Base-by-base conservation (phyloP, 2,329 filamentous ascomycete species). In the Aureobasidium lini region DNA sequence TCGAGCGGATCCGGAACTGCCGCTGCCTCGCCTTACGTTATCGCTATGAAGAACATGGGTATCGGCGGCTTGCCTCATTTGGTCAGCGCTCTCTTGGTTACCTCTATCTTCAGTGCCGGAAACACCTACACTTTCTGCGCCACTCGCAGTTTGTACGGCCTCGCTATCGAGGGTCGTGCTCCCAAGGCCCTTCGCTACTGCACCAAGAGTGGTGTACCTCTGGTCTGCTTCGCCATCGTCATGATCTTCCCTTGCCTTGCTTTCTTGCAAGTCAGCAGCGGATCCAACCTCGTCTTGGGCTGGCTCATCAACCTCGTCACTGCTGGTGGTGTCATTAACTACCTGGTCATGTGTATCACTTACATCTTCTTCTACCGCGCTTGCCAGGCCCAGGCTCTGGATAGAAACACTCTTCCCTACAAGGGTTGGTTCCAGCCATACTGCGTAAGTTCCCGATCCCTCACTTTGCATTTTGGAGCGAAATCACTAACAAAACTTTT, bases 331-430 rank as follows among this genome's bases (percentile, higher is more conserved):
- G 77, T 84, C 64, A 84, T 87, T 69, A 82, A 85, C 73, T 87
- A 84, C 70, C 77, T 86, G 62, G 76, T 81, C 68, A 84, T 84
- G 73, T 74, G 73, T 52, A 68, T 80, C 29, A 85, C 81, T n/a
- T 85, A 83, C 69, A 74, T 84, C 61, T 78, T 72, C 66, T 85
- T 84, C 74, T 79, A 82, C 72, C 75, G 76, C 44, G 82, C 82
- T 6, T 74, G 73, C 66, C 74, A 78, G 64, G 78, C 72, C 0
- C 80, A 82, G 63, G 76, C 75, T 1, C 47, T 82, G 48, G 76
- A 81, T 69, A 81, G 84, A 60, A 72, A 67, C 9, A 72, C 70
- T 0, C 72, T 85, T 18, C 82, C 84, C 0, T 87, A 86, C 72
- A 76, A 70, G 39, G 84, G 81, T 11, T 79, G 63, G 58, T 66